phyloP scores from a whole-genome alignment of 352 stramenopile genomes.

The Hyaloperonospora brassicae region DNA sequence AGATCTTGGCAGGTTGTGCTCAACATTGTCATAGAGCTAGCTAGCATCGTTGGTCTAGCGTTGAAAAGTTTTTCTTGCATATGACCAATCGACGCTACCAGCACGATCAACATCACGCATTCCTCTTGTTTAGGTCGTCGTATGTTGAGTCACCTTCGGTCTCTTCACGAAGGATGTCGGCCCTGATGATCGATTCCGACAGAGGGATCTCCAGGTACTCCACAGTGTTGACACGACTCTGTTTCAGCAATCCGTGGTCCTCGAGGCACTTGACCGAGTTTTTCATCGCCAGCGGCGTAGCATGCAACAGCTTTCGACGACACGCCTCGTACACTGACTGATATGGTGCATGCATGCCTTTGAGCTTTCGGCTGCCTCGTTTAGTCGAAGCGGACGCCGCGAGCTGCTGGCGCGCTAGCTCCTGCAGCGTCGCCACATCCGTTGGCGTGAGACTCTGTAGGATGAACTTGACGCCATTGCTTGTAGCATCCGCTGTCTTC shows the following conservation, averaged over 20 bases:
- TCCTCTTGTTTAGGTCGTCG: too few species aligned
- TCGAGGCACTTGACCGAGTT: conserved; percentile 56
- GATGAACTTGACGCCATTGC: conserved; percentile 51
- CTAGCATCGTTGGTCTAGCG: too few species aligned
- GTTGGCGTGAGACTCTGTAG: conserved; percentile 54
- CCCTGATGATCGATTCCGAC: conserved; percentile 30
- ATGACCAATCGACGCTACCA: too few species aligned
- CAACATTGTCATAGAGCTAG: too few species aligned
- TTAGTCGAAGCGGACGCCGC: conserved; percentile 8
- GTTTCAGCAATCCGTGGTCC: conserved; percentile 45
- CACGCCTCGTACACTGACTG: conserved; percentile 45
- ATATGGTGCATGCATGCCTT: conserved; percentile 27
- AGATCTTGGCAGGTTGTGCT: too few species aligned
- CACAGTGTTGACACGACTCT: conserved; percentile 27
- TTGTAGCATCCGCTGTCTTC: conserved; percentile 27
- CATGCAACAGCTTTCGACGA: conserved; percentile 44
- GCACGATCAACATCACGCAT: too few species aligned
- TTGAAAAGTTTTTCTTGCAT: too few species aligned
- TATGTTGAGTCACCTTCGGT: not conserved
- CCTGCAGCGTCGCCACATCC: conserved; percentile 41
- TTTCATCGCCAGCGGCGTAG: conserved; percentile 46
- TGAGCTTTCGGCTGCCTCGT: conserved; percentile 7
- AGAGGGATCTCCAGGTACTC: conserved; percentile 50
- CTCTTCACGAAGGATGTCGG: conserved; percentile 34
- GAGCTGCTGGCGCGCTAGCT: conserved; percentile 36